Conservation (phyloP, 345 rosid genomes). For the Boechera divaricarpa region DNA sequence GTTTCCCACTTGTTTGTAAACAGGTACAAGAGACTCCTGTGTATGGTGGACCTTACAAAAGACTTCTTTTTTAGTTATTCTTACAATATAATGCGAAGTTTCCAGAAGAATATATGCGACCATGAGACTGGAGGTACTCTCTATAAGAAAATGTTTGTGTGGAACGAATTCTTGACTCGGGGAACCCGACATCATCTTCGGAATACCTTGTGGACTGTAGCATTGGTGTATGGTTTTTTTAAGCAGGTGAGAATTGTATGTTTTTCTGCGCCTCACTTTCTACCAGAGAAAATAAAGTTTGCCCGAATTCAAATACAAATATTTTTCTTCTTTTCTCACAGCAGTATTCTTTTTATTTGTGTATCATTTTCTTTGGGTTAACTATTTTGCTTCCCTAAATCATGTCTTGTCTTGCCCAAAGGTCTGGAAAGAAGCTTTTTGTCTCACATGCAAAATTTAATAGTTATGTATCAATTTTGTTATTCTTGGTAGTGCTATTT, state of each 20-base stretch:
- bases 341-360: slow-evolving; percentile 3
- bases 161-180: slow-evolving; percentile 97
- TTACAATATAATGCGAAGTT: slow-evolving; percentile 90
- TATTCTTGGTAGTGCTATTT: slow-evolving; percentile 17
- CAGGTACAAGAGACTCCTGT: slow-evolving; percentile 98
- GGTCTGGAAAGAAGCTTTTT: slow-evolving; percentile 8
- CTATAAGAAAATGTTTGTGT: slow-evolving; percentile 95
- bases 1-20: slow-evolving; percentile 38
- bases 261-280: slow-evolving; percentile 30
- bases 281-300: slow-evolving; percentile 23
- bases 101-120: slow-evolving; percentile 81
- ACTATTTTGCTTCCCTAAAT: slow-evolving; percentile 3
- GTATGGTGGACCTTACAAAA: slow-evolving; percentile 91
- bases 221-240: slow-evolving; percentile 95
- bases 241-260: slow-evolving; percentile 72
- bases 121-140: slow-evolving; percentile 69
- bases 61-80: slow-evolving; percentile 99
- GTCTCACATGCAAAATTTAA: slow-evolving; percentile 15
- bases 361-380: slow-evolving; percentile 8
- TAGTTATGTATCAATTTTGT: slow-evolving; percentile 2
- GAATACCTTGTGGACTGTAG: slow-evolving; percentile 95
- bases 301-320: neutral
- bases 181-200: slow-evolving; percentile 87
- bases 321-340: slow-evolving; percentile 4
- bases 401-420: slow-evolving; percentile 18